Conservation (phyloP, 2,329 filamentous ascomycete species). For the Pyrenochaeta sp. region DNA sequence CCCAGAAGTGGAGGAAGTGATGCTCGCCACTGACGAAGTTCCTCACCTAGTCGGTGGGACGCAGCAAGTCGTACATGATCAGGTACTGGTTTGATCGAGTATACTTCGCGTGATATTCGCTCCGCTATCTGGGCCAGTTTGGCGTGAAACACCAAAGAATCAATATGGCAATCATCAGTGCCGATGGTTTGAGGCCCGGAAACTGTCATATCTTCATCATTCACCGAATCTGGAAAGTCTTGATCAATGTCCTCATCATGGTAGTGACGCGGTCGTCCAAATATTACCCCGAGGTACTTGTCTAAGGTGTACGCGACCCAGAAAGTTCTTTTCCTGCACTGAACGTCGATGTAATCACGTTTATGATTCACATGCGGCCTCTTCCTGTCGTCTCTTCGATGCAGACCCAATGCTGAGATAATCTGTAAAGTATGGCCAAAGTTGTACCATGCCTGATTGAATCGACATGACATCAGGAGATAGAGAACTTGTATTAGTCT, state of each 20-base stretch:
- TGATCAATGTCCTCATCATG: slow-evolving; percentile 70
- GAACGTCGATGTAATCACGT: slow-evolving; percentile 55
- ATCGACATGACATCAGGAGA: slow-evolving; percentile 63
- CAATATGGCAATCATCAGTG: slow-evolving; percentile 59
- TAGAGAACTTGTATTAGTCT: slow-evolving; percentile 65
- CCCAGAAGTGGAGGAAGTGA: slow-evolving; percentile 54
- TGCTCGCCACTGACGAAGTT: slow-evolving; percentile 44
- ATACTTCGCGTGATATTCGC: slow-evolving; percentile 41
- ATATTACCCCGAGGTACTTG: slow-evolving; percentile 66
- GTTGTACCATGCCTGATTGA: slow-evolving; percentile 66
- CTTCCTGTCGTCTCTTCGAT: slow-evolving; percentile 48
- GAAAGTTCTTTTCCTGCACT: slow-evolving; percentile 66
- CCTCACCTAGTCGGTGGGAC: slow-evolving; percentile 48
- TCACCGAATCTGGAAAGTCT: slow-evolving; percentile 62
- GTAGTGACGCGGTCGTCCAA: slow-evolving; percentile 65
- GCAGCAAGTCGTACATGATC: slow-evolving; percentile 46
- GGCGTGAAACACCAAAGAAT: slow-evolving; percentile 57
- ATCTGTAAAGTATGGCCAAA: slow-evolving; percentile 65
- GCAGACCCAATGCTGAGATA: slow-evolving; percentile 53
- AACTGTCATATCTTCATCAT: slow-evolving; percentile 64
- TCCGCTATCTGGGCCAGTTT: slow-evolving; percentile 46
- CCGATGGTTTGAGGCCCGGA: slow-evolving; percentile 38
- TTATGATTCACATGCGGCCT: slow-evolving; percentile 12
- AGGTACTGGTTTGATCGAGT: slow-evolving; percentile 43
- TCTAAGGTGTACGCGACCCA: slow-evolving; percentile 69